phyloP scores from a whole-genome alignment of 257 asterid genomes.

The Haberlea rhodopensis region DNA sequence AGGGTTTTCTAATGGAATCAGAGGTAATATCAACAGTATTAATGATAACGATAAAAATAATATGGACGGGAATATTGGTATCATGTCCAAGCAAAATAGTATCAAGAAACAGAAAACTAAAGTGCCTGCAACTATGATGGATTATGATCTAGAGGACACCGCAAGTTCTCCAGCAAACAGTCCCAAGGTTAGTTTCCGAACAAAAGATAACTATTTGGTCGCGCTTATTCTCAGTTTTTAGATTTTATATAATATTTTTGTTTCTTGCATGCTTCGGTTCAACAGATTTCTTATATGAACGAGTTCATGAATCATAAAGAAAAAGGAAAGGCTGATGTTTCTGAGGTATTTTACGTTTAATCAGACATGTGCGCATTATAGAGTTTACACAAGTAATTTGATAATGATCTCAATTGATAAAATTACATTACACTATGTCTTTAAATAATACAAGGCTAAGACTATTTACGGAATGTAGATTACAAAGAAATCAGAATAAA shows the following conservation, averaged over 20 bases:
- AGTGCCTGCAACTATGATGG: constrained; percentile 21
- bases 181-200: constrained; percentile 45
- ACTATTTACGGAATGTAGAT: too few species aligned
- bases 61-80: not conserved
- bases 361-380: too few species aligned
- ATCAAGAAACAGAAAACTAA: constrained; percentile 51
- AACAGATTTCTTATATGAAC: constrained; percentile 48
- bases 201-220: not conserved
- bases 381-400: too few species aligned
- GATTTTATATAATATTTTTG: not conserved
- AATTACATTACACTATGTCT: too few species aligned
- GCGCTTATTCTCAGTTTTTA: not conserved
- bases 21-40: not conserved
- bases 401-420: too few species aligned
- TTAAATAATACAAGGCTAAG: too few species aligned
- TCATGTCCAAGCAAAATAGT: constrained; percentile 27
- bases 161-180: constrained; percentile 79
- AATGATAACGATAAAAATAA: not conserved
- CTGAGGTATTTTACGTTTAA: constrained; percentile 41
- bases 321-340: constrained; percentile 31
- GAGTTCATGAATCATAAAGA: constrained; percentile 39
- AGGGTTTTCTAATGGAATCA: constrained; percentile 23
- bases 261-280: not conserved
- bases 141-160: constrained; percentile 67
- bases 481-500: too few species aligned